Base-by-base conservation (phyloP, 345 rosid genomes). In the Conringia planisiliqua region DNA sequence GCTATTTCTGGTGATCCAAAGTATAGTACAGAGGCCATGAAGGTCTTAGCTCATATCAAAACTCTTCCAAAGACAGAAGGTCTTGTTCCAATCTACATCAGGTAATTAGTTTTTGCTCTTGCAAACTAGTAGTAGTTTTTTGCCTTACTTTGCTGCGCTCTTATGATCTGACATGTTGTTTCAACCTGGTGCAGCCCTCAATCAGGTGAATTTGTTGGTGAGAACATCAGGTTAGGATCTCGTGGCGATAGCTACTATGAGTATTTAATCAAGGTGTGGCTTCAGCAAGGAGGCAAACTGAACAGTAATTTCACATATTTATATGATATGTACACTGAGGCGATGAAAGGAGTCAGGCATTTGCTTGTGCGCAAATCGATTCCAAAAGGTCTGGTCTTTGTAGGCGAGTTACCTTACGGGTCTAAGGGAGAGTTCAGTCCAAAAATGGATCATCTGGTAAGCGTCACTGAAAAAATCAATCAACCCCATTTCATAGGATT, bases 391-490 rank as follows among this genome's bases (percentile, higher is more conserved):
- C 85, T 95, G 68, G 86, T 86, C 76, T 95, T 95, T 78, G 96
- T 92, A 17, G 98, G 99, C 74, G 99, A 95, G 85, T 83, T 92
- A 84, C 99, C 99, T 55, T 78, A 74, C 17, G 99, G 99, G 35
- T 10, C 83, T 1, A 80, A 83, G n/a, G 97, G 98, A 77, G 75
- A 79, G 30, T 90, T 90, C 77, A 92, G 92, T 80, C 91, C 99
- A n/a, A 95, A 95, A 82, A 95, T 95, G 99, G 99, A 95, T 81
- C 99, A 92, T 82, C 84, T 95, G 94, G 99, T 92, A 87, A 73
- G 93, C 68, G 57, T 30, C 46, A 44, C 75, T 71, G 51, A 17
- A 36, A 47, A 9, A 18, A 71, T 6, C n/a, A 24, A 22, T 44
- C 29, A 20, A 60, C 20, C 29, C 54, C 62, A 63, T 52, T 7